Evolutionary conservation across 2,329 filamentous ascomycete genomes (phyloP), one percentile per base, ranked within the genome.

Genomic region (Sporothrix euskadiensis): DNA sequence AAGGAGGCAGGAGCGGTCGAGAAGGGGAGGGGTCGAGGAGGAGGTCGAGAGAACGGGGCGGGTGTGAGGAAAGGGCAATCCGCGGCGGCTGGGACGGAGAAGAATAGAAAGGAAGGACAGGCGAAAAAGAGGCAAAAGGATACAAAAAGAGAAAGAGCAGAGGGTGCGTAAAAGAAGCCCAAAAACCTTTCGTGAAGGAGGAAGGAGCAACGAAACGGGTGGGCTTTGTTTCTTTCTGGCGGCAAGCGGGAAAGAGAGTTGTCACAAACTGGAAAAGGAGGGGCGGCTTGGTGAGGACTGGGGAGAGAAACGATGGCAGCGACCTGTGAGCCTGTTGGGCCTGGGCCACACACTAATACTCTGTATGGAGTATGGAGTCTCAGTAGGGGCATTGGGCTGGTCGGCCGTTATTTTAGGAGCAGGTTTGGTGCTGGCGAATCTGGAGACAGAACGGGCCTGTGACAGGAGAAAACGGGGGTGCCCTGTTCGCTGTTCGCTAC

Each of bases 211-310:
- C 68, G 54, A 22, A 66, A 56, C 52, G 72, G 72, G 72, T 71
- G 68, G 72, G 68, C 71, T 69, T 57, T 56, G 56, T 44, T 56
- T 65, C 30, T 56, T n/a, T 70, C 54, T 59, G 49, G 68, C 68
- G 68, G 68, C 63, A 70, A 65, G 72, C 61, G 61, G 72, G 68
- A 57, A 49, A 35, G 14, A 49, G 44, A 57, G 61, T 69, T 69
- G 69, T 69, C 61, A 74, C 73, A 74, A 70, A 71, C 39, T 59
- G 71, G 73, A 59, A 72, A 74, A 74, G 73, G 73, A 74, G 73
- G 73, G 73, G 70, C 70, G 70, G 65, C 44, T 41, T 41, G 32
- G 16, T 56, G 63, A 47, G 57, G 19, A 49, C 22, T 49, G 44
- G 7, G 19, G 68, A 41, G 47, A 26, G 39, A 54, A 39, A 44